Conservation (phyloP, 441 rosid species). For the Hura crepitans region DNA sequence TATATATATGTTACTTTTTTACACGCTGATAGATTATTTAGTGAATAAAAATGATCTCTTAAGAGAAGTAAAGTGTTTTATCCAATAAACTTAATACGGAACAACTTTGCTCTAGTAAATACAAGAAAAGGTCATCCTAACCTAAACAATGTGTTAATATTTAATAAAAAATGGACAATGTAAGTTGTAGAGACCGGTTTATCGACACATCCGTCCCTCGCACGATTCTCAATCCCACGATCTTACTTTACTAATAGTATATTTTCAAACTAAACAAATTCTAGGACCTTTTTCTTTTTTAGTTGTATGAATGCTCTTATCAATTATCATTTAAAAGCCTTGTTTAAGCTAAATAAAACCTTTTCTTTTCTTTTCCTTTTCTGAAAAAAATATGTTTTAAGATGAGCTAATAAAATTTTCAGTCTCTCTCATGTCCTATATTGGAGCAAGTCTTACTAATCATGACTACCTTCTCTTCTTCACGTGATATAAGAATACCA, state of each 20-base stretch:
- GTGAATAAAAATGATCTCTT: too few relatives aligned
- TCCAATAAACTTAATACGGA: too few relatives aligned
- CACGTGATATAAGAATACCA: conserved; percentile 22
- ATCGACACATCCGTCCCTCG: background rate
- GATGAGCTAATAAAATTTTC: conserved; percentile 21
- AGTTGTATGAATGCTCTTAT: background rate
- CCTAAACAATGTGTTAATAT: background rate
- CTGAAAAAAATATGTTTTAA: too few relatives aligned
- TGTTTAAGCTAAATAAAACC: conserved; percentile 32
- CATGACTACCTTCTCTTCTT: conserved; percentile 24
- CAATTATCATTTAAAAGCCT: conserved; percentile 16
- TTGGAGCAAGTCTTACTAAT: conserved; percentile 38
- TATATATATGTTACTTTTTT: too few relatives aligned
- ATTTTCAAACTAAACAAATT: background rate
- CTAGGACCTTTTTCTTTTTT: conserved; percentile 2
- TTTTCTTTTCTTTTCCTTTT: conserved; percentile 25
- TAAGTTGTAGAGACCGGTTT: too few relatives aligned
- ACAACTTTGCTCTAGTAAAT: too few relatives aligned
- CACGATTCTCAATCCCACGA: conserved; percentile 13
- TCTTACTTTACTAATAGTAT: background rate
- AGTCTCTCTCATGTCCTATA: conserved; percentile 37
- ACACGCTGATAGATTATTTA: too few relatives aligned
- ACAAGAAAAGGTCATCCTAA: background rate
- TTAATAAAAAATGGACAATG: background rate
- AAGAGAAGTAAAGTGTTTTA: background rate